These are phyloP conservation scores for Epichloe hybrida DNA, from an alignment of 2,329 filamentous ascomycete genomes.

Conservation along the genomic window DNA sequence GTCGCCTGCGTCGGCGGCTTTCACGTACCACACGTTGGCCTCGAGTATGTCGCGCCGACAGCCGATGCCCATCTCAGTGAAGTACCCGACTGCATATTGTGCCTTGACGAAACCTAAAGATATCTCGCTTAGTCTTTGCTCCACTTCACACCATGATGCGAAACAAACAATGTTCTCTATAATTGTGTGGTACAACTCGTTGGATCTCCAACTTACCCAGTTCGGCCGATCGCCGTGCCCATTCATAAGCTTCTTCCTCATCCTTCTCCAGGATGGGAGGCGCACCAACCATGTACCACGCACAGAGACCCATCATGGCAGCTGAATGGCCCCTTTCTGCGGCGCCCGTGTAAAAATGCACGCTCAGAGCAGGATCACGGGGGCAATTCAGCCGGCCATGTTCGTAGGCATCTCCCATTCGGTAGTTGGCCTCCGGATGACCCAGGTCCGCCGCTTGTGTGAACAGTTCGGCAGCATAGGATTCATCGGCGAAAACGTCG, in stretches of 20 bases:
- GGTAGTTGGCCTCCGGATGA: constrained; percentile 71
- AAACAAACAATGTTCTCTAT: not conserved
- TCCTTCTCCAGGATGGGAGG: constrained; percentile 88
- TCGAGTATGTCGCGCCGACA: constrained; percentile 89
- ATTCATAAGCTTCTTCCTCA: constrained; percentile 91
- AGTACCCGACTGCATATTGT: constrained; percentile 93
- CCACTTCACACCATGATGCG: not conserved
- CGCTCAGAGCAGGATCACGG: constrained; percentile 78
- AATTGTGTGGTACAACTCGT: too few species aligned
- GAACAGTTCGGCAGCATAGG: constrained; percentile 85
- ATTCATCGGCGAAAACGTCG: constrained; percentile 82
- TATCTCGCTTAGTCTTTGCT: not conserved
- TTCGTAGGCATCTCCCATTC: constrained; percentile 94
- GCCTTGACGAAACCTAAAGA: constrained; percentile 53
- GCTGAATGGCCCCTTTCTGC: constrained; percentile 71
- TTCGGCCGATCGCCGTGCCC: constrained; percentile 78
- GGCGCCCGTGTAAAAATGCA: constrained; percentile 93
- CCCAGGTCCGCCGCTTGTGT: constrained; percentile 89
- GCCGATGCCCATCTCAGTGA: constrained; percentile 96
- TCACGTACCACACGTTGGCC: constrained; percentile 97
- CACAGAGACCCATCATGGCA: constrained; percentile 97
- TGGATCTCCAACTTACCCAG: constrained; percentile 45
- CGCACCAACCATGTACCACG: constrained; percentile 96
- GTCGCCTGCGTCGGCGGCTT: constrained; percentile 83
- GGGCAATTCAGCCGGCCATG: constrained; percentile 81